These are phyloP conservation scores for Camelina neglecta DNA, from an alignment of 345 rosid species.

Conservation along the genomic window DNA sequence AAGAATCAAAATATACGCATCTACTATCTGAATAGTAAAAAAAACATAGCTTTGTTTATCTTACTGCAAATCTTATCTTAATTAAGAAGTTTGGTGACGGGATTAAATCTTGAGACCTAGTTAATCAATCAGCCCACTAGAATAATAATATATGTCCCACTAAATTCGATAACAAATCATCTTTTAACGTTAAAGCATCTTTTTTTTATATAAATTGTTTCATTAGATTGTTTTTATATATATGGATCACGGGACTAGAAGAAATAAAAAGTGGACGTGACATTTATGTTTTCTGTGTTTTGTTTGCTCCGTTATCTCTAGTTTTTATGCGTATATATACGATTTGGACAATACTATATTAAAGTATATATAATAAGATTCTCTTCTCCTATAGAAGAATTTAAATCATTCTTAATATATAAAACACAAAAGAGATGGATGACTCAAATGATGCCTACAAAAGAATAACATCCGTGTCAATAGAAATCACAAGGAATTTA, in stretches of 20 bases:
- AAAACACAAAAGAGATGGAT: constrained; percentile 14
- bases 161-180: constrained; percentile 22
- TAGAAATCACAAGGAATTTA: background rate
- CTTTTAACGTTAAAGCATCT: constrained; percentile 21
- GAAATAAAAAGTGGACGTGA: constrained; percentile 38
- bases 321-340: constrained; percentile 19
- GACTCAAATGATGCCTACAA: constrained; percentile 17
- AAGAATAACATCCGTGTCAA: constrained; percentile 23
- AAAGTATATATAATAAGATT: background rate
- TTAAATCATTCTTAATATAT: constrained; percentile 1
- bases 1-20: background rate
- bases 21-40: constrained; percentile 2
- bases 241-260: constrained; percentile 40
- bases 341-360: constrained; percentile 15
- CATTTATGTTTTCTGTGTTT: constrained; percentile 27
- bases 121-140: constrained; percentile 21
- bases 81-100: background rate
- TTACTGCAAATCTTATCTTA: background rate
- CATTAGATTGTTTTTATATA: background rate
- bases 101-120: background rate
- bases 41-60: constrained; percentile 8
- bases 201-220: constrained; percentile 21
- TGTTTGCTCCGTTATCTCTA: constrained; percentile 13
- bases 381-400: background rate
- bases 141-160: constrained; percentile 13